A percentile compares a stretch with the other conserved stretches of the same genome.
Evolutionary conservation across 345 rosid species (phyloP).

Genomic region (Brassica cretica): DNA sequence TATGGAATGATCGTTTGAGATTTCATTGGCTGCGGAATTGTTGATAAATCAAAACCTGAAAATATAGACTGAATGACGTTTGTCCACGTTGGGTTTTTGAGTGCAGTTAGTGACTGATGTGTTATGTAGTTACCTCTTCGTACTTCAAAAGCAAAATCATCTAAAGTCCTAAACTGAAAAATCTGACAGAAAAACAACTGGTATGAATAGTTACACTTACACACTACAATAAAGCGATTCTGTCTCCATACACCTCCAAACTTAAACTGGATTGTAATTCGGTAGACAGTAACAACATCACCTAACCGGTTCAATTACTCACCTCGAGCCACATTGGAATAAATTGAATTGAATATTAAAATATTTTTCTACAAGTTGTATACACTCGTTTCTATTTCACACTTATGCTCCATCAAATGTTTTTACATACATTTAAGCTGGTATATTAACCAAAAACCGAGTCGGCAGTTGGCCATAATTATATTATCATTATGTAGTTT

Average conservation of each 20-base stretch:
- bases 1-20: slow-evolving; percentile 9
- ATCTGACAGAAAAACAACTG: slow-evolving; percentile 1
- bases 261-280: background rate
- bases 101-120: slow-evolving; percentile 20
- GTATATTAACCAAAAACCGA: background rate
- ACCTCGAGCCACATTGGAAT: background rate
- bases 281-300: background rate
- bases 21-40: slow-evolving; percentile 15
- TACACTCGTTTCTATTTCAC: background rate
- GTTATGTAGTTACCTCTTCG: slow-evolving; percentile 20
- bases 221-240: background rate
- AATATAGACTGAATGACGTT: background rate
- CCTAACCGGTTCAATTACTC: background rate
- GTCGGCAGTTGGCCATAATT: background rate
- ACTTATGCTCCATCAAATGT: background rate
- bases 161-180: slow-evolving; percentile 7
- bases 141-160: background rate
- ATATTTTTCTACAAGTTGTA: background rate
- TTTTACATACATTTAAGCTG: background rate
- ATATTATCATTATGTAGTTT: background rate
- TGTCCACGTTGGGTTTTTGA: slow-evolving; percentile 7
- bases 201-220: slow-evolving; percentile 17
- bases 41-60: slow-evolving; percentile 16
- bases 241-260: background rate
- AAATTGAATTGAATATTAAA: background rate